Conservation (phyloP, 805 yeast species). For the Kodamaea nitidulidarum region DNA sequence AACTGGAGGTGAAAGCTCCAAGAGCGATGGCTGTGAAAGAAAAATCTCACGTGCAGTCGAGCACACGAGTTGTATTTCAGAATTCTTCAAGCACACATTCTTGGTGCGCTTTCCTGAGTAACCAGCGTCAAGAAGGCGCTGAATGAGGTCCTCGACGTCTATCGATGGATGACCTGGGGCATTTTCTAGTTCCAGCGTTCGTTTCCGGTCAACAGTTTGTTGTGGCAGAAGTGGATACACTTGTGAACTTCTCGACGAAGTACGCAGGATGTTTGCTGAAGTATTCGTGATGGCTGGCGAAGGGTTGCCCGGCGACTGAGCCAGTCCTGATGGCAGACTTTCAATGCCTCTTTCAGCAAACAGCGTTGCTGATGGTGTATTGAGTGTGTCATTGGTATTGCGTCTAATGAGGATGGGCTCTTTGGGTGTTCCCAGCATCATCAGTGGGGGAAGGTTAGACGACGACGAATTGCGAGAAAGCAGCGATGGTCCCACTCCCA, state of each 20-base stretch:
- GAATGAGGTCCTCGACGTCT: slow-evolving; percentile 84
- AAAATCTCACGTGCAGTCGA: slow-evolving; percentile 85
- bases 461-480: slow-evolving; percentile 3
- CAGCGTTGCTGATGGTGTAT: slow-evolving; percentile 9
- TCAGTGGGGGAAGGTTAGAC: slow-evolving; percentile 54
- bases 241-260: slow-evolving; percentile 23
- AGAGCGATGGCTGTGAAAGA: slow-evolving; percentile 80
- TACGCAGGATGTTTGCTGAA: slow-evolving; percentile 13
- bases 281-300: slow-evolving; percentile 10
- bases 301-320: slow-evolving; percentile 15
- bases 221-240: slow-evolving; percentile 19
- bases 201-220: slow-evolving; percentile 9
- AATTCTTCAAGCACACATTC: slow-evolving; percentile 78
- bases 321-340: slow-evolving; percentile 9
- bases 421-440: slow-evolving; percentile 67
- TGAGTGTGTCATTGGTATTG: slow-evolving; percentile 37
- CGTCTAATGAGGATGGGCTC: slow-evolving; percentile 65
- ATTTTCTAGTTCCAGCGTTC: background rate
- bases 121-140: slow-evolving; percentile 90
- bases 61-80: slow-evolving; percentile 87
- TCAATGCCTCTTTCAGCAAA: slow-evolving; percentile 9
- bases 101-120: slow-evolving; percentile 92
- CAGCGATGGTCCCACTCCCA: background rate
- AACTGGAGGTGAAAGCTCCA: slow-evolving; percentile 83
- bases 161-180: slow-evolving; percentile 14